A percentile compares a stretch with the other conserved stretches of the same genome.
These are phyloP conservation scores for Penicillium sp. DNA, from an alignment of 2,329 filamentous ascomycete genomes.

Conservation along the genomic window DNA sequence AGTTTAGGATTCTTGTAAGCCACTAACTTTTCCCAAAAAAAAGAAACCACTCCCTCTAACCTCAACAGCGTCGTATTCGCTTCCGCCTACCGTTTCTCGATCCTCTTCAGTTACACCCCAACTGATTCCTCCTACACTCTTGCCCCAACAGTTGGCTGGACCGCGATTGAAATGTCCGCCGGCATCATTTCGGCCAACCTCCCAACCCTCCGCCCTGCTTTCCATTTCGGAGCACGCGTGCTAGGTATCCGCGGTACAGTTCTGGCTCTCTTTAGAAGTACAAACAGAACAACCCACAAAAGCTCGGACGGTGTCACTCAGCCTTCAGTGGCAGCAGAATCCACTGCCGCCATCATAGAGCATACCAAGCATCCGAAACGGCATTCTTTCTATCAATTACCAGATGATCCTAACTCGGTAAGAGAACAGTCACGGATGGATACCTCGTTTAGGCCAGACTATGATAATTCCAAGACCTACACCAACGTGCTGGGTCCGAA, in stretches of 20 bases:
- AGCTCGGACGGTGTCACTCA: not conserved
- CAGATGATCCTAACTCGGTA: not conserved
- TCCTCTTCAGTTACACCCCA: not conserved
- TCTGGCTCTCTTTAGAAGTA: not conserved
- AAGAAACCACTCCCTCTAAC: not conserved
- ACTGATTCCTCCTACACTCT: constrained; percentile 27
- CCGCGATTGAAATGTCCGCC: constrained; percentile 30
- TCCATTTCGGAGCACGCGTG: constrained; percentile 19
- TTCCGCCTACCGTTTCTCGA: not conserved
- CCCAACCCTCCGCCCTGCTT: constrained; percentile 26
- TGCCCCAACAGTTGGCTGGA: constrained; percentile 30
- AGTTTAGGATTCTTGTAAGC: not conserved
- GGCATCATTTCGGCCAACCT: constrained; percentile 31
- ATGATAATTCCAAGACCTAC: not conserved
- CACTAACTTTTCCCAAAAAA: not conserved
- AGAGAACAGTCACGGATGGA: not conserved
- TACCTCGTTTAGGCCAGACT: not conserved
- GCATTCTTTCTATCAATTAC: not conserved
- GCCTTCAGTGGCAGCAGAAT: not conserved
- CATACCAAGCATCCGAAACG: not conserved
- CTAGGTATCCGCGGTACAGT: not conserved
- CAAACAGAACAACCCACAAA: not conserved
- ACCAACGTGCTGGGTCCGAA: not conserved
- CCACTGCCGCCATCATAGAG: not conserved
- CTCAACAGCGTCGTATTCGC: not conserved